These are phyloP conservation scores for Phytophthora pseudosyringae DNA, from an alignment of 352 stramenopile species.

Conservation along the genomic window DNA sequence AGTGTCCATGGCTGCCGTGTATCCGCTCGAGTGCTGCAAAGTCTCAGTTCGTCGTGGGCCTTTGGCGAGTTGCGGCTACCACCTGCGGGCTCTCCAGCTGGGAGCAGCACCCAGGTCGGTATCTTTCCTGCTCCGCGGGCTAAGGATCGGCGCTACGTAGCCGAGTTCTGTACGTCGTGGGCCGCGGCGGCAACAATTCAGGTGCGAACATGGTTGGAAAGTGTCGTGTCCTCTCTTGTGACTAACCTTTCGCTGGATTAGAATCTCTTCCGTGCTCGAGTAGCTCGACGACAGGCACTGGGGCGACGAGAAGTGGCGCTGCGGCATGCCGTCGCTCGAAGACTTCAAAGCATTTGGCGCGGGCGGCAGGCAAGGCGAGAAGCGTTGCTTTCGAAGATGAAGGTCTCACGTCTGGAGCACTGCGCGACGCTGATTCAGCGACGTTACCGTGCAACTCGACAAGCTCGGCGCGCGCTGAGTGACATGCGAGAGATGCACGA, in stretches of 20 bases:
- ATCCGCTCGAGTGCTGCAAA: slow-evolving; percentile 62
- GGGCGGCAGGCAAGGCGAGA: slow-evolving; percentile 54
- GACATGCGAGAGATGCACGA: slow-evolving; percentile 49
- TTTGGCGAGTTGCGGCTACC: slow-evolving; percentile 59
- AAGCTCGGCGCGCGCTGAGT: slow-evolving; percentile 36
- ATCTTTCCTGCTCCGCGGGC: slow-evolving; percentile 75
- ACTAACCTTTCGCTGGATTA: slow-evolving; percentile 21
- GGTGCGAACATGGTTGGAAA: slow-evolving; percentile 19
- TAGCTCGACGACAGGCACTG: slow-evolving; percentile 41
- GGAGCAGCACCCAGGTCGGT: slow-evolving; percentile 46
- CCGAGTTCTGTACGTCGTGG: slow-evolving; percentile 62
- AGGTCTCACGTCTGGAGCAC: slow-evolving; percentile 52
- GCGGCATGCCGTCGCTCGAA: slow-evolving; percentile 49
- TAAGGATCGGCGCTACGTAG: slow-evolving; percentile 69
- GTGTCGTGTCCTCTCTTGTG: no score
- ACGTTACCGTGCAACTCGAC: slow-evolving; percentile 55
- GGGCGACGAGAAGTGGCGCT: slow-evolving; percentile 46
- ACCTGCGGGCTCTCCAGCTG: slow-evolving; percentile 17
- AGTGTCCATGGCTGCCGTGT: slow-evolving; percentile 72
- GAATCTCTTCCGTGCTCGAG: slow-evolving; percentile 65
- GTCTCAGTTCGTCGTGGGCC: slow-evolving; percentile 70
- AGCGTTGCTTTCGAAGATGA: slow-evolving; percentile 53
- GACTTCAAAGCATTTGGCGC: slow-evolving; percentile 76
- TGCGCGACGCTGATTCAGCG: slow-evolving; percentile 73
- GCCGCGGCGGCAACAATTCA: slow-evolving; percentile 67